Conservation (phyloP, 2,329 filamentous ascomycete genomes). For the Coleophoma cylindrospora region DNA sequence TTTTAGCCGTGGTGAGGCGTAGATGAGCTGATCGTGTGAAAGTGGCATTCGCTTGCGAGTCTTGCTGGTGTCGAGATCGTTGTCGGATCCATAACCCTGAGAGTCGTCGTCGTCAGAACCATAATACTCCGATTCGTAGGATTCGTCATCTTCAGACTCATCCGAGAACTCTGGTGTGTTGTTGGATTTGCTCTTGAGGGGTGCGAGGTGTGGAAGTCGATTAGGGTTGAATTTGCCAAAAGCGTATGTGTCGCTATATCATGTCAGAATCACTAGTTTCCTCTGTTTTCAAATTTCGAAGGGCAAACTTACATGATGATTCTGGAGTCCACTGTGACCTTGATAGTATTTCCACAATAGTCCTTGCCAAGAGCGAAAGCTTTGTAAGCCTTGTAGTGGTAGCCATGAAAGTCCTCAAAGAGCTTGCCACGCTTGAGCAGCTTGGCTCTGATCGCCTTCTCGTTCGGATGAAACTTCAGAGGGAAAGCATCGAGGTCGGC, state of each 20-base stretch:
- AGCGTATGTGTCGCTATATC: conserved; percentile 9
- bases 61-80: conserved; percentile 2
- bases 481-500: conserved; percentile 38
- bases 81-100: conserved; percentile 1
- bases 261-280: not conserved
- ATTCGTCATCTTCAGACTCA: not conserved
- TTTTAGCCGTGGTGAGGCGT: conserved; percentile 35
- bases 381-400: conserved; percentile 42
- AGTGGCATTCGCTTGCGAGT: conserved; percentile 23
- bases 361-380: conserved; percentile 13
- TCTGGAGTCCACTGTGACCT: conserved; percentile 14
- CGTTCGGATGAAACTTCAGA: conserved; percentile 35
- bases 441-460: conserved; percentile 26
- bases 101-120: not conserved
- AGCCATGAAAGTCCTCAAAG: conserved; percentile 40
- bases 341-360: conserved; percentile 12
- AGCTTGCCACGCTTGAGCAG: conserved; percentile 36
- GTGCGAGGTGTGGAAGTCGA: conserved; percentile 6
- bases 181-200: conserved; percentile 11
- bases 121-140: not conserved
- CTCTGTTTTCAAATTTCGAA: not conserved
- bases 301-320: conserved; percentile 13
- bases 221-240: conserved; percentile 21
- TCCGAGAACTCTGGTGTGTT: not conserved
- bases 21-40: conserved; percentile 33